Evolutionary conservation across 805 yeast genomes (phyloP).

Genomic region (Pichia scutulata): DNA sequence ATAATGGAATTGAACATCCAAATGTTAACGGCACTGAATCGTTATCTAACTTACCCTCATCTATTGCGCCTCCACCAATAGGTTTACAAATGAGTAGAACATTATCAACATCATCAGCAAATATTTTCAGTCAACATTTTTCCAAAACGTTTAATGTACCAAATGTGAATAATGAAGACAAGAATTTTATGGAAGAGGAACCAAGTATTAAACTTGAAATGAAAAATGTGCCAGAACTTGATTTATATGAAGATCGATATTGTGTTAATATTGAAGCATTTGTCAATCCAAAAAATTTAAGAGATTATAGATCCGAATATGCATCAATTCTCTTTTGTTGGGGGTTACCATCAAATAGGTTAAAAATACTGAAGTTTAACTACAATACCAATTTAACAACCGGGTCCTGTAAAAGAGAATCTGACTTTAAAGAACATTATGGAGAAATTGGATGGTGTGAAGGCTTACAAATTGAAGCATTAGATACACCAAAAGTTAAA

Average conservation of each 20-base stretch:
- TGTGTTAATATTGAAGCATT: constrained; percentile 34
- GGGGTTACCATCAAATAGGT: constrained; percentile 77
- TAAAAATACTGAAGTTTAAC: constrained; percentile 70
- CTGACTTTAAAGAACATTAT: constrained; percentile 17
- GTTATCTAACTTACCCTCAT: neutral
- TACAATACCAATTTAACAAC: constrained; percentile 16
- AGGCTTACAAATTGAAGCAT: constrained; percentile 1
- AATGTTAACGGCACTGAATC: neutral
- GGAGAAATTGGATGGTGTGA: constrained; percentile 26
- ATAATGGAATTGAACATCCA: neutral
- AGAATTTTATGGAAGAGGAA: neutral
- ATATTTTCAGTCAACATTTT: constrained; percentile 21
- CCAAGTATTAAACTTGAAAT: constrained; percentile 39
- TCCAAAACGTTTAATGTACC: constrained; percentile 10
- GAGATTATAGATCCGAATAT: constrained; percentile 53
- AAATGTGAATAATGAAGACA: neutral
- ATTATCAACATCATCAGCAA: constrained; percentile 13
- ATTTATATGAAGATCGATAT: constrained; percentile 37
- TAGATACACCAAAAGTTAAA: neutral
- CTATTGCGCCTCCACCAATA: neutral
- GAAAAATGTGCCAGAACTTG: constrained; percentile 36
- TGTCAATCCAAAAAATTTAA: constrained; percentile 31
- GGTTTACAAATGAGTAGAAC: constrained; percentile 5
- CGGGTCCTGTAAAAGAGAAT: neutral
- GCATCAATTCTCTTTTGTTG: constrained; percentile 71